Conservation (phyloP, 2,329 filamentous ascomycete genomes). For the Claviceps maximensis region DNA sequence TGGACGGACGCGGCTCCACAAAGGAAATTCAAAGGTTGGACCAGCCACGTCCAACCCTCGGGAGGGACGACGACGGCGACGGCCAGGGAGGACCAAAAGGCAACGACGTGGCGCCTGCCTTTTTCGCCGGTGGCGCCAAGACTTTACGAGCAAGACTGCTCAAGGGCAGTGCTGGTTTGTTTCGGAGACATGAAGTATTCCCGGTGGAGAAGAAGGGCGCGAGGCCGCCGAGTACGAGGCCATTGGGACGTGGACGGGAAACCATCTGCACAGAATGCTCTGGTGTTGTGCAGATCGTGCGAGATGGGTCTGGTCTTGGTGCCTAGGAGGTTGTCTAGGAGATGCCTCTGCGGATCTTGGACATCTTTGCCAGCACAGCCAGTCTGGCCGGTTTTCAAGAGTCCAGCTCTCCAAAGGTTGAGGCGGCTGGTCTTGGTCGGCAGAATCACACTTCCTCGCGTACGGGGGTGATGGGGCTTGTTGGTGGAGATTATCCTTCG, state of each 20-base stretch:
- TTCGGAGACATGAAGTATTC: neutral
- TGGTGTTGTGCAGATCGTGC: too few species aligned
- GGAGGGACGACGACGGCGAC: too few species aligned
- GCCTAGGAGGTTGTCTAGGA: too few species aligned
- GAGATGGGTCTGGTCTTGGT: too few species aligned
- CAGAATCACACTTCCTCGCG: neutral
- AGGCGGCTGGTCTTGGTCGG: neutral
- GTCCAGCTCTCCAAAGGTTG: too few species aligned
- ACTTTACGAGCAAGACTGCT: neutral
- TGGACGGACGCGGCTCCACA: neutral
- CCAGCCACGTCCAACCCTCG: too few species aligned
- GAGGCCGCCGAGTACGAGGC: neutral
- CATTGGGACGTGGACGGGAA: neutral
- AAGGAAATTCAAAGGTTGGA: neutral
- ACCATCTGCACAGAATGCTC: neutral
- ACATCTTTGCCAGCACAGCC: too few species aligned
- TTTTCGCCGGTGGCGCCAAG: neutral
- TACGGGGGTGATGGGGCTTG: neutral
- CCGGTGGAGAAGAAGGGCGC: too few species aligned
- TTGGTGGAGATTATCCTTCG: neutral
- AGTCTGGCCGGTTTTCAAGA: too few species aligned
- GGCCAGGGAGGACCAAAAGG: neutral
- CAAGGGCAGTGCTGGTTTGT: neutral
- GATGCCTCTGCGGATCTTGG: too few species aligned
- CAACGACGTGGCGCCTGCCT: neutral